Base-by-base conservation (phyloP, 116 monocot genomes). In the Posidonia oceanica region DNA sequence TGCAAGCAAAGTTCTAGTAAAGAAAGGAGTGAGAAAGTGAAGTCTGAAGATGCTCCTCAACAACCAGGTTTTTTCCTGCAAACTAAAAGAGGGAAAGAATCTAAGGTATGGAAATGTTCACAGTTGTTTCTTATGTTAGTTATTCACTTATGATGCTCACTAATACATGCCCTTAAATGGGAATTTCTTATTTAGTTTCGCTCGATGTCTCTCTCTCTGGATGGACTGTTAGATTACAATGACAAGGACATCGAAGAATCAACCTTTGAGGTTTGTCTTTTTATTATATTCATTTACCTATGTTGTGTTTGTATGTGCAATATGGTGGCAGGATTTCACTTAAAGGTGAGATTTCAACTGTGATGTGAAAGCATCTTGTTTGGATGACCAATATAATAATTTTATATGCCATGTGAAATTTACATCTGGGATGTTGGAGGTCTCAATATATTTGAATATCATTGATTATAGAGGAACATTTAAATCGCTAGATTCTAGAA, bases 231-330 rank as follows among this genome's bases (percentile, higher is more conserved):
- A 61, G 93, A 93, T 73, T 99, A 99, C 59, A 99, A 81, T 84
- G 88, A 88, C 74, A 99, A 99, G 48, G 98, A 99, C 62, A 68
- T 78, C 71, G 93, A 87, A 67, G 98, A 99, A 72, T 86, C 90
- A 60, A 90, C 90, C 36, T 93, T 99, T 84, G 98, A 99, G 98
- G 98, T 99, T 74, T 69, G 39, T 62, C 36, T 21, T 22, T 64
- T 7, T 52, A 12, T 39, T 22, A 52, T 53, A 29, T 53, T 54
- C 16, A 40, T 65, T 42, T 39, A 40, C 14, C 10, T 39, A 41
- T 58, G 17, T 13, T 64, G 16, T 14, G 23, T 61, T 61, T 48
- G 8, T 48, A 48, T 48, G 7, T 48, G 8, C 48, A 48, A 48
- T 48, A 48, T 6, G 42, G 42, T 42, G 7, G 61, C 21, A 23